Conservation (phyloP, 768 basidiomycete genomes). For the Gloeostereum incarnatum region DNA sequence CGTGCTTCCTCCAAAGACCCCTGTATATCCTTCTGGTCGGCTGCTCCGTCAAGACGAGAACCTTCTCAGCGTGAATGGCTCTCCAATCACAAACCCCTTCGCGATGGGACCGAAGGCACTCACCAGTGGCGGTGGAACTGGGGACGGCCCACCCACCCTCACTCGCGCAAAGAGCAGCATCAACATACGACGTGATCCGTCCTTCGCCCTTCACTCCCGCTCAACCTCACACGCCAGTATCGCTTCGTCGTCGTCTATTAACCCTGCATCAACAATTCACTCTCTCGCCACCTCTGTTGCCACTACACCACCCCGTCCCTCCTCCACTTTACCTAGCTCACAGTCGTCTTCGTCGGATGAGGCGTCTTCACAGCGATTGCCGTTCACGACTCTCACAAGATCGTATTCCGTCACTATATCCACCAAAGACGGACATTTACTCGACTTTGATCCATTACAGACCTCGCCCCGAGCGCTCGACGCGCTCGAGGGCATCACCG, state of each 20-base stretch:
- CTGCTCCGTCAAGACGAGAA: constrained; percentile 67
- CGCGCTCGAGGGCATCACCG: constrained; percentile 67
- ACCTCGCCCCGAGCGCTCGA: constrained; percentile 68
- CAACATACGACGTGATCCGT: constrained; percentile 50
- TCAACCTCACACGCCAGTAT: constrained; percentile 44
- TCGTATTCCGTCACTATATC: constrained; percentile 37
- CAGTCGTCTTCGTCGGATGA: constrained; percentile 5
- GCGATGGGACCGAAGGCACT: constrained; percentile 14
- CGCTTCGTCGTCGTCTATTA: constrained; percentile 26
- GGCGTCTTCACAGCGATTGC: constrained; percentile 2
- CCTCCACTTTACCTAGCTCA: too few relatives aligned
- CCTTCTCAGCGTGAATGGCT: constrained; percentile 77
- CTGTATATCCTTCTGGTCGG: constrained; percentile 41
- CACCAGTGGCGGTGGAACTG: constrained; percentile 1
- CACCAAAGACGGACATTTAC: constrained; percentile 69
- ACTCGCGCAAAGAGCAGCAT: constrained; percentile 52
- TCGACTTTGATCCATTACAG: constrained; percentile 78
- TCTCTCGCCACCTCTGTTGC: constrained; percentile 34
- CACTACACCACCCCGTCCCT: constrained; percentile 4
- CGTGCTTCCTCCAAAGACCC: constrained; percentile 45
- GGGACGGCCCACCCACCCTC: constrained; percentile 16
- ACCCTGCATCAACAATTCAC: constrained; percentile 27
- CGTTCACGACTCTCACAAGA: constrained; percentile 8
- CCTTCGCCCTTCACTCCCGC: constrained; percentile 35
- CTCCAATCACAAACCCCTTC: constrained; percentile 74